Conservation (phyloP, 352 stramenopile genomes). For the Phytophthora pinifolia region DNA sequence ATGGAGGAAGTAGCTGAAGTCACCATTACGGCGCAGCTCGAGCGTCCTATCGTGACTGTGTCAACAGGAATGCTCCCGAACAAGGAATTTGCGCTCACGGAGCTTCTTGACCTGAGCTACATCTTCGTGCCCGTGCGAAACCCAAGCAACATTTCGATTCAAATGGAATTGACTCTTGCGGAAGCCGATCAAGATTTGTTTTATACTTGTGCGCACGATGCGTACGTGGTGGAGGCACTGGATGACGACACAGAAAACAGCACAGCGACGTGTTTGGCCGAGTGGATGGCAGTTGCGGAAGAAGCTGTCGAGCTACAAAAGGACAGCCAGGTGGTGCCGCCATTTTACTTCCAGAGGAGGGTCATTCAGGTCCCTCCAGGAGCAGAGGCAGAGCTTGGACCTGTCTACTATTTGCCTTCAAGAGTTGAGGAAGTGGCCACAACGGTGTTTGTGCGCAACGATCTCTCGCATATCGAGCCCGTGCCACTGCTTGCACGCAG, state of each 20-base stretch:
- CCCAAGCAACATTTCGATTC: slow-evolving; percentile 45
- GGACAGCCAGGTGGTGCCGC: slow-evolving; percentile 18
- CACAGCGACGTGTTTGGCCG: slow-evolving; percentile 33
- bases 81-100: slow-evolving; percentile 41
- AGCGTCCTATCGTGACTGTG: slow-evolving; percentile 35
- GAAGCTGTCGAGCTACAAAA: slow-evolving; percentile 7
- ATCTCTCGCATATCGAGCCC: slow-evolving; percentile 66
- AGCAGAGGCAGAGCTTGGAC: slow-evolving; percentile 37
- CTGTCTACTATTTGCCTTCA: slow-evolving; percentile 66
- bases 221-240: neutral
- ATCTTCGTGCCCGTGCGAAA: slow-evolving; percentile 45
- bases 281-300: slow-evolving; percentile 35
- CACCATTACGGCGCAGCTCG: slow-evolving; percentile 31
- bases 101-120: slow-evolving; percentile 30
- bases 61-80: neutral
- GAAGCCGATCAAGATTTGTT: slow-evolving; percentile 42
- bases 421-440: slow-evolving; percentile 30
- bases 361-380: slow-evolving; percentile 30
- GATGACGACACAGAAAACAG: slow-evolving; percentile 8
- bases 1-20: slow-evolving; percentile 34
- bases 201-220: slow-evolving; percentile 40
- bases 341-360: slow-evolving; percentile 39
- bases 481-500: slow-evolving; percentile 39
- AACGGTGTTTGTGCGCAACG: slow-evolving; percentile 55
- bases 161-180: slow-evolving; percentile 50